Evolutionary conservation across 164 flowering plant genomes (phyloP).

Genomic region (Aristolochia fimbriata): DNA sequence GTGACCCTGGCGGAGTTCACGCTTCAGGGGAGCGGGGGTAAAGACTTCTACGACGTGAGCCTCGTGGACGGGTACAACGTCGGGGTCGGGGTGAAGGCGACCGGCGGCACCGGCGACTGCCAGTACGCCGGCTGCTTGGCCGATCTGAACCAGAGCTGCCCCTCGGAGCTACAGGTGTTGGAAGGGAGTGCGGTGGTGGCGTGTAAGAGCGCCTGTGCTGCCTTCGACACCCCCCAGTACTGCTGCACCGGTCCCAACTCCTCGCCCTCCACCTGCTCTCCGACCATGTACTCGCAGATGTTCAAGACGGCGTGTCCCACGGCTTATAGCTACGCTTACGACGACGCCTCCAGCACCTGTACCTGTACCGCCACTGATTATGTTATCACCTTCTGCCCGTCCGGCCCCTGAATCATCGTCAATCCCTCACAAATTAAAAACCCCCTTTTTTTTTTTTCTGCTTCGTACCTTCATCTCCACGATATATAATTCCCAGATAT

Average conservation of each 20-base stretch:
- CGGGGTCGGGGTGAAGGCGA: constrained; percentile 41
- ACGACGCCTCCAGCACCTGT: constrained; percentile 74
- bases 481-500: too few species aligned
- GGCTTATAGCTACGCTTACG: constrained; percentile 92
- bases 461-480: too few species aligned
- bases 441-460: constrained; percentile 17
- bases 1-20: constrained; percentile 80
- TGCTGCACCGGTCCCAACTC: constrained; percentile 78
- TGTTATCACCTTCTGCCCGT: constrained; percentile 74
- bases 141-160: constrained; percentile 69
- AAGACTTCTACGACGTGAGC: constrained; percentile 93
- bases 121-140: constrained; percentile 69
- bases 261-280: constrained; percentile 64
- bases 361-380: constrained; percentile 81
- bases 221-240: constrained; percentile 59
- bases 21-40: constrained; percentile 22
- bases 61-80: constrained; percentile 93
- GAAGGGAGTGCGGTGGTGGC: constrained; percentile 51
- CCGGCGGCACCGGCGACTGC: constrained; percentile 69
- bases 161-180: constrained; percentile 48
- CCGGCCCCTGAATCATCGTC: constrained; percentile 1
- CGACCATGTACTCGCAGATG: constrained; percentile 57
- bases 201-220: constrained; percentile 89
- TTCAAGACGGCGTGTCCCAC: constrained; percentile 86
- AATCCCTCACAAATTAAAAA: too few species aligned